Percentiles rank a stretch among this genome's conserved stretches.
Conservation (phyloP, 805 yeast genomes). For the Cyberlindnera misumaiensis region DNA sequence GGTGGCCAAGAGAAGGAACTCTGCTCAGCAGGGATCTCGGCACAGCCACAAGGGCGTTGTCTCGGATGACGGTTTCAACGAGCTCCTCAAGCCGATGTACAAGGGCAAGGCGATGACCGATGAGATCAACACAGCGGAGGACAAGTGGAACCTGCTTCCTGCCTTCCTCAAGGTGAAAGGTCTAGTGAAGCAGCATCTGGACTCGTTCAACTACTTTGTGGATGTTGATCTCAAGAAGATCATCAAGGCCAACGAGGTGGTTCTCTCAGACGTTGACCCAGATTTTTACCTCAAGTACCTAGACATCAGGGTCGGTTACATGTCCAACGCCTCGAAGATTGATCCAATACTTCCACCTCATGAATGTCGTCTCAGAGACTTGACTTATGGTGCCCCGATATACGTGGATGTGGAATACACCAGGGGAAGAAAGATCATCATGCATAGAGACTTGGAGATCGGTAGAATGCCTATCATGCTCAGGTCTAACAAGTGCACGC, state of each 20-base stretch:
- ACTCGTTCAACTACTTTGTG: slow-evolving; percentile 95
- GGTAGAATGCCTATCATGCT: slow-evolving; percentile 99
- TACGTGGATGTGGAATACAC: slow-evolving; percentile 97
- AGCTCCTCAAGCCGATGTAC: slow-evolving; percentile 71
- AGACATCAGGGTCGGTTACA: slow-evolving; percentile 87
- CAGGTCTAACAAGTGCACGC: slow-evolving; percentile 84
- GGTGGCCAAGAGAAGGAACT: slow-evolving; percentile 22
- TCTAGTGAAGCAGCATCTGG: slow-evolving; percentile 92
- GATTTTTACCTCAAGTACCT: slow-evolving; percentile 89
- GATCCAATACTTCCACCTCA: slow-evolving; percentile 81
- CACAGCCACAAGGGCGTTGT: slow-evolving; percentile 17
- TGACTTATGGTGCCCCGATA: slow-evolving; percentile 92
- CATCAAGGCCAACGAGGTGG: slow-evolving; percentile 81
- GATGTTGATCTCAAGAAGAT: slow-evolving; percentile 91
- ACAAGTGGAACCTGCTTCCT: slow-evolving; percentile 94
- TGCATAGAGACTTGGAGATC: slow-evolving; percentile 85
- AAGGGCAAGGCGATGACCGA: slow-evolving; percentile 85
- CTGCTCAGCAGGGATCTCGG: slow-evolving; percentile 7
- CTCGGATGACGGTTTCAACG: slow-evolving; percentile 61
- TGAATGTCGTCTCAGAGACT: slow-evolving; percentile 89
- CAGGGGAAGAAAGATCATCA: slow-evolving; percentile 85
- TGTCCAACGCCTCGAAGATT: slow-evolving; percentile 43
- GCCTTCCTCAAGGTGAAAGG: slow-evolving; percentile 96
- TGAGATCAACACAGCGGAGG: slow-evolving; percentile 84
- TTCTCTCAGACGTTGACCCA: slow-evolving; percentile 93